Percentiles rank a stretch among this genome's conserved stretches.
These are phyloP conservation scores for Xanthoceras sorbifolium DNA, from an alignment of 345 rosid genomes.

Conservation along the genomic window DNA sequence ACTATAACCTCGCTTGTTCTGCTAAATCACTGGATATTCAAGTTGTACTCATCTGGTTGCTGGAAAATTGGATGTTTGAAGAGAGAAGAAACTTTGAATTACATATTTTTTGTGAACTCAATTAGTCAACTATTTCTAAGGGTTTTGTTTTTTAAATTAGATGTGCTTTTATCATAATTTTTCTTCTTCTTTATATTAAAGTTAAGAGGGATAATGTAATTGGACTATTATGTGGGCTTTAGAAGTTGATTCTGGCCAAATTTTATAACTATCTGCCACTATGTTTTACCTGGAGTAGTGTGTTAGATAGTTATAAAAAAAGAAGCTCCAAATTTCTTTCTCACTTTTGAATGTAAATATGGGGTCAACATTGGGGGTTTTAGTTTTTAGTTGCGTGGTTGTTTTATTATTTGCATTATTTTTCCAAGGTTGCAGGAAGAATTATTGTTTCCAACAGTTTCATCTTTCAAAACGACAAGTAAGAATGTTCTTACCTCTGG, in stretches of 20 bases:
- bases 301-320: background rate
- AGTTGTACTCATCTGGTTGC: background rate
- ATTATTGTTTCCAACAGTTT: conserved; percentile 51
- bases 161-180: too few relatives aligned
- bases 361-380: background rate
- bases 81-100: background rate
- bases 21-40: too few relatives aligned
- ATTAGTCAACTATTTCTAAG: too few relatives aligned
- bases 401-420: conserved; percentile 33
- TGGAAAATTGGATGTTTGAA: background rate
- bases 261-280: too few relatives aligned
- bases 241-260: too few relatives aligned
- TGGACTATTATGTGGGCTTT: too few relatives aligned
- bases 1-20: too few relatives aligned
- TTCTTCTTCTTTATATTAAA: too few relatives aligned
- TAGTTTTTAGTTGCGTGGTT: conserved; percentile 29
- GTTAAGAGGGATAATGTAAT: too few relatives aligned
- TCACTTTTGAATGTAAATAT: background rate
- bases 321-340: background rate
- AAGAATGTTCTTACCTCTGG: conserved; percentile 46
- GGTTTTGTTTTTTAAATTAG: too few relatives aligned
- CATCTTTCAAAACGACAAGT: conserved; percentile 58
- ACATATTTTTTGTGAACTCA: background rate
- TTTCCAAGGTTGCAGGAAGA: conserved; percentile 62
- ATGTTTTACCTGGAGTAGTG: too few relatives aligned